These are phyloP conservation scores for Zygotorulaspora chibaensis DNA, from an alignment of 805 yeast genomes.

Conservation along the genomic window DNA sequence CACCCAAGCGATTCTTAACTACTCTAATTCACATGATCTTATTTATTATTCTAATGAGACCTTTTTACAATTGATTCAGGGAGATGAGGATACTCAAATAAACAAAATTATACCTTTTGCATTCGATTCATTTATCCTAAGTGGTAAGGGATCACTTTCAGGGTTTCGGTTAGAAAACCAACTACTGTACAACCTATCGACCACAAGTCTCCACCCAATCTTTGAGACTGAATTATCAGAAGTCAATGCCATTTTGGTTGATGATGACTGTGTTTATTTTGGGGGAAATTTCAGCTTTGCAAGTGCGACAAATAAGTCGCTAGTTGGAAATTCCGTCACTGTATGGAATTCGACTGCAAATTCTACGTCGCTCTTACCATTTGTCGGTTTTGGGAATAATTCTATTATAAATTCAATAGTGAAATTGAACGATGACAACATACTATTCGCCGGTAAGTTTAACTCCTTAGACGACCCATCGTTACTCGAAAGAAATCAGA, in stretches of 20 bases:
- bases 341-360: slow-evolving; percentile 51
- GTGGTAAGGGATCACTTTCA: slow-evolving; percentile 32
- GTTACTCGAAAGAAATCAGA: slow-evolving; percentile 32
- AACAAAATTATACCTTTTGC: slow-evolving; percentile 30
- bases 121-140: slow-evolving; percentile 34
- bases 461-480: slow-evolving; percentile 51
- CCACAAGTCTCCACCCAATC: slow-evolving; percentile 24
- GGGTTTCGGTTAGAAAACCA: slow-evolving; percentile 30
- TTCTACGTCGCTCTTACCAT: slow-evolving; percentile 49
- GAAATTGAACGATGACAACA: slow-evolving; percentile 43
- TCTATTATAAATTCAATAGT: slow-evolving; percentile 61
- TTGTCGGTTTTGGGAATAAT: slow-evolving; percentile 68
- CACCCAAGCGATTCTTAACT: slow-evolving; percentile 14
- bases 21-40: slow-evolving; percentile 14
- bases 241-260: slow-evolving; percentile 48
- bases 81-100: slow-evolving; percentile 15
- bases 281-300: slow-evolving; percentile 73
- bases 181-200: slow-evolving; percentile 33
- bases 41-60: slow-evolving; percentile 29
- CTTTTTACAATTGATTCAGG: slow-evolving; percentile 20
- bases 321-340: slow-evolving; percentile 43
- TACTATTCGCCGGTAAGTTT: slow-evolving; percentile 81
- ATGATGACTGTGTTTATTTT: slow-evolving; percentile 54
- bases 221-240: slow-evolving; percentile 20
- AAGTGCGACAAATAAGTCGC: slow-evolving; percentile 34